These are phyloP conservation scores for Ascomycota sp. DNA, from an alignment of 2,329 filamentous ascomycete genomes.

Conservation along the genomic window DNA sequence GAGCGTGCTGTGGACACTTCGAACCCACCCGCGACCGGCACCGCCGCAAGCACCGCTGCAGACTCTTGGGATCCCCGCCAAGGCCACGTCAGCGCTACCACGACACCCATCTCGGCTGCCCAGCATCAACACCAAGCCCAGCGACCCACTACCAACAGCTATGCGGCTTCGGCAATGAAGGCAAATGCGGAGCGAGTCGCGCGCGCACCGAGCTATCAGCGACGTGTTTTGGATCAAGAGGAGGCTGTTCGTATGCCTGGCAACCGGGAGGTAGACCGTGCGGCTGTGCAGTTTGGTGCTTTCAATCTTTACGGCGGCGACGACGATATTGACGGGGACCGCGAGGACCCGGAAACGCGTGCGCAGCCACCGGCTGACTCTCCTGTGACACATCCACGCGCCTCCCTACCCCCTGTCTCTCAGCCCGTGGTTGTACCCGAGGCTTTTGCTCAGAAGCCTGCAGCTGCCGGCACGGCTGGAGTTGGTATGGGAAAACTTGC, in stretches of 20 bases:
- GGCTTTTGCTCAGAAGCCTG: slow-evolving; percentile 33
- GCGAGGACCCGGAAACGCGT: slow-evolving; percentile 87
- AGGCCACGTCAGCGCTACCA: slow-evolving; percentile 34
- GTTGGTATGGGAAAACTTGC: slow-evolving; percentile 9
- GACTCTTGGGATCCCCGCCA: slow-evolving; percentile 63
- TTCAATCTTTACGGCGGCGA: slow-evolving; percentile 73
- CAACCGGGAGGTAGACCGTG: slow-evolving; percentile 82
- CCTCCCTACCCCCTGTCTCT: slow-evolving; percentile 60
- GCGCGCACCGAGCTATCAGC: slow-evolving; percentile 63
- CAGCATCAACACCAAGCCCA: slow-evolving; percentile 39
- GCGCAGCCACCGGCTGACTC: slow-evolving; percentile 87
- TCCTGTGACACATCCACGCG: slow-evolving; percentile 64
- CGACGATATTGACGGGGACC: slow-evolving; percentile 80
- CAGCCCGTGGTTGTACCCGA: slow-evolving; percentile 35
- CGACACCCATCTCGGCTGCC: slow-evolving; percentile 44
- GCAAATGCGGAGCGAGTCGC: slow-evolving; percentile 41
- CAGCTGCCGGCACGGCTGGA: slow-evolving; percentile 17
- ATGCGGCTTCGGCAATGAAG: slow-evolving; percentile 64
- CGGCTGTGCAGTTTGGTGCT: slow-evolving; percentile 89
- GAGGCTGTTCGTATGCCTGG: slow-evolving; percentile 97
- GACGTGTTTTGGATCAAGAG: slow-evolving; percentile 80
- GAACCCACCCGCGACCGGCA: slow-evolving; percentile 55
- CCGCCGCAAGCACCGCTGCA: slow-evolving; percentile 71
- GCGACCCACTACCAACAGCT: slow-evolving; percentile 40
- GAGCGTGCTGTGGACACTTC: slow-evolving; percentile 77